Base-by-base conservation (phyloP, 371 early-diverging fungal species). In the Circinella minor region DNA sequence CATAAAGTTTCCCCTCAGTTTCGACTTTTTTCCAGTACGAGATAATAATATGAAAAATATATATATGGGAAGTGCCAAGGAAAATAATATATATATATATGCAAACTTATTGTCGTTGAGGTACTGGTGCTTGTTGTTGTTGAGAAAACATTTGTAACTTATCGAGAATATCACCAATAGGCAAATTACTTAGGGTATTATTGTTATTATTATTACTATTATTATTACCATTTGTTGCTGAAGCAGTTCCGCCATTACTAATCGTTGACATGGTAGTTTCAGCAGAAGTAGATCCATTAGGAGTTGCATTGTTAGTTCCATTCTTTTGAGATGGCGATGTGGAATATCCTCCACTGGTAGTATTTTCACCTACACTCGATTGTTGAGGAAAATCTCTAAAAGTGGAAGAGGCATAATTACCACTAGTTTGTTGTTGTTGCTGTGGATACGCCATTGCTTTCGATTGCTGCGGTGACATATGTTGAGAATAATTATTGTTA, bases 61-160 rank as follows among this genome's bases (percentile, higher is more conserved):
- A 27, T 27, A 27, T 27, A 27, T 27, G 27, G 27, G 27, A 2
- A 27, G 2, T 27, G 27, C 27, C 27, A 27, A 27, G 27, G 27
- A 27, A 27, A 27, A 20, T 3, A 8, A 11, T 55, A n/a, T 55
- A 55, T 20, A 7, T 20, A 55, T 34, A 55, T 43, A 43, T 43
- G 11, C 11, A 43, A 6, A 38, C 34, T 39, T 18, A 62, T 17
- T 62, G 62, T n/a, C 62, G 37, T 62, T 62, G 62, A 43, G 62
- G 62, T 11, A 62, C 4, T 14, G 62, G 62, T 39, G 48, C 10
- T 43, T 46, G 39, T 36, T 60, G 43, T 43, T 43, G 43, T 27
- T 27, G 20, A 9, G 68, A 62, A 13, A 68, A 20, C 20, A 51
- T 60, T 36, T 68, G 68, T 6, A 68, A 39, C 36, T 68, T 68